Evolutionary conservation across 768 basidiomycete species (phyloP), one percentile per base, ranked within the genome.

Genomic region (Macrocybe gigantea): DNA sequence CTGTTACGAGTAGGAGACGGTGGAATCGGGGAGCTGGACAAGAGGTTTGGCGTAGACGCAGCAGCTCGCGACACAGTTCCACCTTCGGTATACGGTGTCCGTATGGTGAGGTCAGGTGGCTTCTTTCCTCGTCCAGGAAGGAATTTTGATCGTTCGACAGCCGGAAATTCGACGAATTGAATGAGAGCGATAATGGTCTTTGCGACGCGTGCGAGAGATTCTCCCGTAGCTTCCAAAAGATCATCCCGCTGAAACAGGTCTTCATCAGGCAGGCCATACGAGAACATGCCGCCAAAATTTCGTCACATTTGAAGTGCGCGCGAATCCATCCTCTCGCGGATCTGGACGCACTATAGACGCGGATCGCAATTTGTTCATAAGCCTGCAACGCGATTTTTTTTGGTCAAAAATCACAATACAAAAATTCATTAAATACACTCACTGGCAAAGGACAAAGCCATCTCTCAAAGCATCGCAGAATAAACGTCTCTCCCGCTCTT

Each of bases 391-490:
- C 45, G 38, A 47, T 36, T 22, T 32, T 42, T 45, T 55, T 35
- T 56, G 49, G 45, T 44, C 44, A 22, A 48, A 38, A 42, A 45
- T 13, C 30, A 43, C 32, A 15, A 49, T 47, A 60, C 37, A 53
- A 44, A 54, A 46, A 34, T 15, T 41, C 13, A 48, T 43, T 36
- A 4, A 4, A 44, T 40, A 53, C 33, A 82, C 92, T 69, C 60
- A 94, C 93, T 89, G 84, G 81, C 93, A 93, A 15, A 95, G 74
- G 14, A 94, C 78, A 63, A 83, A 86, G 1, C 93, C 93, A 67
- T 95, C 93, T 56, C 81, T 68, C 47, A 94, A 61, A 0, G 87
- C 82, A 46, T 93, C 88, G 33, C 74, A 71, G 57, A 93, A 95
- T 32, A 79, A 62, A 45, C 72, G 74, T 53, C 85, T 69, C 64